Base-by-base conservation (phyloP, 2,329 filamentous ascomycete genomes). In the Fusarium sublunatum region DNA sequence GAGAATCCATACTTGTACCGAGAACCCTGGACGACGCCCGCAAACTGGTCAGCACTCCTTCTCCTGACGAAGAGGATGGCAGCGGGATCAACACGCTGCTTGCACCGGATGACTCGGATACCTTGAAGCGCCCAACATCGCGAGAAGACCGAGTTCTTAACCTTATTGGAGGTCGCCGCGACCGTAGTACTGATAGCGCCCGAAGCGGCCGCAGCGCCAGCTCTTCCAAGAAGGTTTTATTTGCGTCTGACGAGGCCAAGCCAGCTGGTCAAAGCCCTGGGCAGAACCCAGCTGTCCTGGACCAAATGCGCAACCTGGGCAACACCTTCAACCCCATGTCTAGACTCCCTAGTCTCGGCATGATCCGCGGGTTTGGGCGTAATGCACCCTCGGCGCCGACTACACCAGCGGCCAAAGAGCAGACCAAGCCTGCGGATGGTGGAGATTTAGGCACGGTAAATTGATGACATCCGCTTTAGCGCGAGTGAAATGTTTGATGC, bases 11-110 rank as follows among this genome's bases (percentile, higher is more conserved):
- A 3, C 77, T 87, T 7, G 83, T 96, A 0, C 95, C 95, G 2
- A 94, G 92, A 70, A 99, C 95, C 2, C 81, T 99, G 0, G 95
- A 97, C 69, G 95, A 99, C 71, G 95, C 94, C 13, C 86, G 93
- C 42, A 94, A 93, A 74, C 85, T 99, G 10, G 91, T 99, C 62
- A 91, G 88, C 70, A 91, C 90, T 1, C 87, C 90, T 32, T 81
- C 87, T 12, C 83, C 79, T 0, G 86, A 88, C 3, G 87, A 89
- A 34, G 86, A 88, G 34, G 86, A 87, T 8, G 78, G 83, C n/a
- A 86, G 84, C 69, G 87, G 84, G 34, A 78, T 82, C 36, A 85
- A 81, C 65, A 83, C 84, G 2, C 71, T 83, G 7, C 82, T 76
- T 73, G 84, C 62, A n/a, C 67, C 67, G 4, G 76, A 79, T 9